Base-by-base conservation (phyloP, 331 rosid species). In the Phaseolus coccineus region DNA sequence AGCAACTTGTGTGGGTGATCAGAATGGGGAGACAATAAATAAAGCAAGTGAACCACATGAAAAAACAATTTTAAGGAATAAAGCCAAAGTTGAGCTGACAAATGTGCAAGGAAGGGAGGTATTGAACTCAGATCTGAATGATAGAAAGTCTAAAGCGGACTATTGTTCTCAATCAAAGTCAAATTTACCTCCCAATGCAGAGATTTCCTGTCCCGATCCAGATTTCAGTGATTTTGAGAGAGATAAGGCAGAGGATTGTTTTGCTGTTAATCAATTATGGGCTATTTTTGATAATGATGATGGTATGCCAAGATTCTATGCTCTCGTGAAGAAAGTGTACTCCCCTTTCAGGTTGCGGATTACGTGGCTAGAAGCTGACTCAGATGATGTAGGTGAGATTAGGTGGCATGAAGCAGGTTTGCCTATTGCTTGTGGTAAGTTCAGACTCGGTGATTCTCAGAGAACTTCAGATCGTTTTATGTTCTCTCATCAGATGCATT, bases 251-350 rank as follows among this genome's bases (percentile, higher is more conserved):
- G 77, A 80, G 81, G 58, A 62, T 69, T 80, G 83, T 81, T 87
- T 87, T 77, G 77, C 77, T 74, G 68, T 12, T 25, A 35, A 65
- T 70, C 90, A 87, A 71, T 47, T 81, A 59, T 87, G 90, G 90
- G 87, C 87, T 47, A 24, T 81, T 62, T 87, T 73, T 84, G 90
- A 83, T 84, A 16, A 51, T 47, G 13, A 11, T 30, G 85, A 78
- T 74, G 12, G 74, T 66, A 87, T 87, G 90, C 90, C 90, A 63
- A 81, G 90, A 69, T 87, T 19, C 76, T 87, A 87, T 74, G 90
- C 87, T 55, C 57, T 59, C 14, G 59, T 87, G 55, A 73, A 63
- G 80, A 77, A 87, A 82, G 87, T 81, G 37, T 77, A 77, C 58
- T 81, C 82, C 77, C 87, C 84, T 56, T 87, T 87, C 73, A 48